A percentile compares a stretch with the other conserved stretches of the same genome.
These are phyloP conservation scores for Anethum foeniculum DNA, from an alignment of 140 eudicot species.

Conservation along the genomic window DNA sequence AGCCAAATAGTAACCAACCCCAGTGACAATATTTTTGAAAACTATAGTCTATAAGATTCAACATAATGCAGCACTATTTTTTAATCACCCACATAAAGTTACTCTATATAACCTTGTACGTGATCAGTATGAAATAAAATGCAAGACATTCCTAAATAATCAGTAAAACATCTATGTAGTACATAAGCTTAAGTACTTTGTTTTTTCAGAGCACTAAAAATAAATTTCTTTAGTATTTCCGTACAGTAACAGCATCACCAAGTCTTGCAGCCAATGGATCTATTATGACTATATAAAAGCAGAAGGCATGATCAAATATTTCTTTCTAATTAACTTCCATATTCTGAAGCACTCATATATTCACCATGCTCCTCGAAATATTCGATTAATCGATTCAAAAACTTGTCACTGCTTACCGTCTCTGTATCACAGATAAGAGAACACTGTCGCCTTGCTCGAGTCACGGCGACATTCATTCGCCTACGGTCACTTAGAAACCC, in stretches of 20 bases:
- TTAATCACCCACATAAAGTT: not conserved
- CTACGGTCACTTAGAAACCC: conserved; percentile 95
- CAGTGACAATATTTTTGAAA: not conserved
- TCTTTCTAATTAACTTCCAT: conserved; percentile 35
- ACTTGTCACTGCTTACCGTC: conserved; percentile 87
- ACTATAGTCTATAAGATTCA: not conserved
- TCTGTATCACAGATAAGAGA: conserved; percentile 87
- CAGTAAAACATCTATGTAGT: not conserved
- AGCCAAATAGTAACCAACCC: not conserved
- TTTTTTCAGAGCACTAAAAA: not conserved
- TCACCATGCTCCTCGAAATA: conserved; percentile 96
- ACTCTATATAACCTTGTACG: not conserved
- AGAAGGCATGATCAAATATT: not conserved
- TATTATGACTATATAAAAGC: not conserved
- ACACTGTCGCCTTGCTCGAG: conserved; percentile 97
- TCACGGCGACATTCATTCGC: conserved; percentile 99
- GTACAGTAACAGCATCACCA: not conserved
- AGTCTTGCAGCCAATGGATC: not conserved
- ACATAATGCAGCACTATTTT: not conserved
- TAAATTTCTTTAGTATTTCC: not conserved
- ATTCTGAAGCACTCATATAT: conserved; percentile 94
- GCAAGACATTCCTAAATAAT: not conserved
- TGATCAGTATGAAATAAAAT: not conserved
- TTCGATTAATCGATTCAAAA: conserved; percentile 75
- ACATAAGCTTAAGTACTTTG: not conserved